Evolutionary conservation across 1,284 basidiomycete species (phyloP), one percentile per base, ranked within the genome.

Genomic region (Rhizoctonia solani): DNA sequence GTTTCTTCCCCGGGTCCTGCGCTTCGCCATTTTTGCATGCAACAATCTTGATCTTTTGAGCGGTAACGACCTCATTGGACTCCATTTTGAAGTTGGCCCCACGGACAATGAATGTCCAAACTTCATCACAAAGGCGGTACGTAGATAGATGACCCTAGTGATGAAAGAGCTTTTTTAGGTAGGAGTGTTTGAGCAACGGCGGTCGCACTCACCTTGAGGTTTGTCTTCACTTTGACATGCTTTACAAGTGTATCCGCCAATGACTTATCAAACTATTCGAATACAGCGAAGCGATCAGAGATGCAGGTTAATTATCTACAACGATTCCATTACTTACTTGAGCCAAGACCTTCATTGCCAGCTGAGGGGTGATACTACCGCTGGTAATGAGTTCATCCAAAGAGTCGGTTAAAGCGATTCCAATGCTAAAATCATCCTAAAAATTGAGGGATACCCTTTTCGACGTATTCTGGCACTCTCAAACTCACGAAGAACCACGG

Each of bases 361-460:
- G 79, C 79, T 99, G 95, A 1, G 97, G 96, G 21, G 95, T 97
- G 73, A 99, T 98, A 68, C 93, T 90, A 1, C 96, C 96, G 72
- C 90, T 93, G 58, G 95, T 97, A 75, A 99, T 99, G 70, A 99
- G 86, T 80, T 99, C 96, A 80, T 99, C 96, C 73, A 99, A 87
- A 71, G 96, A 95, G 81, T 99, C 96, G n/a, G 96, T 98, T 66
- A 99, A 84, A 52, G 96, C 94, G 83, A 95, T 93, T 46, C 96
- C 96, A 78, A 98, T 93, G 72, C 96, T 98, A 69, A 14, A 59
- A 47, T n/a, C 54, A 29, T 39, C 66, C 19, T 44, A 54, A 16
- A 32, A 30, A 32, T 19, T n/a, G n/a, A n/a, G n/a, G n/a, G 41
- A 39, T 16, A 8, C 37, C 37, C 29, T 65, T 21, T 16, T 67